Evolutionary conservation across 805 yeast genomes (phyloP), one percentile per base, ranked within the genome.

Genomic region (Sungouiozyma ichnusensis): DNA sequence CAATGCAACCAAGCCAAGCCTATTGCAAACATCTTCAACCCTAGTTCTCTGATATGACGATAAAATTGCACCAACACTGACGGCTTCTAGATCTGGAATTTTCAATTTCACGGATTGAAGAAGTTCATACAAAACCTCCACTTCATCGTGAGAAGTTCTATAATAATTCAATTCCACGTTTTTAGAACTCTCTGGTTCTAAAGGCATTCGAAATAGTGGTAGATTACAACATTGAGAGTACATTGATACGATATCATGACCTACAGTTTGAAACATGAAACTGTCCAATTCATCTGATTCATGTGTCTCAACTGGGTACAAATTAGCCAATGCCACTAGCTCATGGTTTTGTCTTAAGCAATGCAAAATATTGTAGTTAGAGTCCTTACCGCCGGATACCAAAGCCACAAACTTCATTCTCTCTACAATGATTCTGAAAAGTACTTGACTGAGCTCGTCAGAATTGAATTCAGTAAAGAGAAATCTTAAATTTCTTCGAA

Each of bases 201-300:
- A 85, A 13, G 69, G 68, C 4, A 73, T 76, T 39, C 95, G 65
- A 54, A 80, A 86, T 57, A 92, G 63, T 0, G 98, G 97, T 1
- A 83, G 76, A 6, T 77, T 88, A 35, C 84, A 65, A 53, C 95
- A 84, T 45, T 79, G 70, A 2, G 73, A 65, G 54, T 88, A 85
- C 41, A 66, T 61, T 0, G 74, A 71, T 2, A 92, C 69, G 3
- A 83, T 75, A 47, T 82, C 85, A 60, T 84, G 92, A 0, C 98
- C 98, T 6, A 92, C 97, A 0, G 98, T 92, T 63, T 92, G 98
- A 62, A 85, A 92, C 98, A 92, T 92, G 57, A 81, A 90, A 41
- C 95, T 85, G 59, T 92, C 97, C 41, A 92, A 65, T 60, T 92
- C 98, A 50, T 78, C 81, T 19, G 63, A 57, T 3, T 50, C 29